phyloP scores from a whole-genome alignment of 306 rosid genomes.

The Fragaria nilgerrensis region DNA sequence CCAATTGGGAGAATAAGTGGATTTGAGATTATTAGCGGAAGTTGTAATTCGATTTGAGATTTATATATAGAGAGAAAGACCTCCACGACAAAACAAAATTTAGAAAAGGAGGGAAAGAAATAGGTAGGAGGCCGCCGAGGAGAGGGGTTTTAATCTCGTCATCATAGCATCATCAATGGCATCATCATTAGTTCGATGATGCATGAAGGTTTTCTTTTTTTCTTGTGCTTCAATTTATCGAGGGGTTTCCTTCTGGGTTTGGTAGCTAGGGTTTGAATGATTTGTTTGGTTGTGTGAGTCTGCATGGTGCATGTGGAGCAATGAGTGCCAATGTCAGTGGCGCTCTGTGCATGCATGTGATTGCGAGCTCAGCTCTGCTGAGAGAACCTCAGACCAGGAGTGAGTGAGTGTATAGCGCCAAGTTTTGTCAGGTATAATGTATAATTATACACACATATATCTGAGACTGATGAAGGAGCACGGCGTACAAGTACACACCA shows the following conservation, averaged over 20 bases:
- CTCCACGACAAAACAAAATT: neutral
- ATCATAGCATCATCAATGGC: conserved; percentile 66
- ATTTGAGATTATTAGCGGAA: conserved; percentile 29
- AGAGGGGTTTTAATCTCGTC: conserved; percentile 49
- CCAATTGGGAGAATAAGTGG: conserved; percentile 62
- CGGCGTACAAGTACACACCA: neutral
- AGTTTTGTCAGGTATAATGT: neutral
- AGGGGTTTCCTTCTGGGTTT: neutral
- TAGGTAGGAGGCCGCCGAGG: neutral
- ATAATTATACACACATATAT: neutral
- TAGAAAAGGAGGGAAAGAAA: neutral
- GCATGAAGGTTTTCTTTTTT: neutral
- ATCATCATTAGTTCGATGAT: conserved; percentile 40
- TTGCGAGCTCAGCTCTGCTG: conserved; percentile 33
- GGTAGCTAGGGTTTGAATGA: neutral
- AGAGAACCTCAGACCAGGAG: conserved; percentile 32
- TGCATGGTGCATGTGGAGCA: conserved; percentile 82
- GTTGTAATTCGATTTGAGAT: conserved; percentile 26
- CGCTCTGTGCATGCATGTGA: conserved; percentile 73
- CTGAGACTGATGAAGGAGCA: neutral
- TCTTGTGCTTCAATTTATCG: neutral
- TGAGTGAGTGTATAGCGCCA: conserved; percentile 29
- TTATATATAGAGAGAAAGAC: neutral
- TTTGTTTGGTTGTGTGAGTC: conserved; percentile 29
- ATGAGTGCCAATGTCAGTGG: conserved; percentile 71